A percentile compares a stretch with the other conserved stretches of the same genome.
phyloP scores from a whole-genome alignment of 352 stramenopile species.

The Globisporangium echinulatum region DNA sequence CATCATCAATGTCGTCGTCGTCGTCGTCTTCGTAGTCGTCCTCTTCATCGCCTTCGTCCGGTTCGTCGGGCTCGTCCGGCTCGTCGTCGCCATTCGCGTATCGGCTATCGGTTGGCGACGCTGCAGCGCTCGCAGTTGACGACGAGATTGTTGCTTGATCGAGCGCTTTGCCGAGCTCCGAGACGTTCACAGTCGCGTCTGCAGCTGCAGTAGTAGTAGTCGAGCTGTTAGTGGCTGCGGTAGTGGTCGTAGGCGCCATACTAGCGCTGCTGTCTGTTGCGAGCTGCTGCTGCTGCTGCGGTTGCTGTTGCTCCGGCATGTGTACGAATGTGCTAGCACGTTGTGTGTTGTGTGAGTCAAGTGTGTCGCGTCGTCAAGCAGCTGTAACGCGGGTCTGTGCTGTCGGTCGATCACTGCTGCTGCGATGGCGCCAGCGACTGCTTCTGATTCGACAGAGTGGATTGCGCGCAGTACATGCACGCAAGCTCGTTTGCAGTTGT shows the following conservation, averaged over 20 bases:
- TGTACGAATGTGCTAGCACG: neutral
- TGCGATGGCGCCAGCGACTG: no score
- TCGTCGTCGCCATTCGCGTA: conserved; percentile 7
- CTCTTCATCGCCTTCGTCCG: conserved; percentile 10
- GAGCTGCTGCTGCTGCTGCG: conserved; percentile 3
- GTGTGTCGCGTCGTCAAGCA: neutral
- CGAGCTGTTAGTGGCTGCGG: conserved; percentile 3
- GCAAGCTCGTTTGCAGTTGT: no score
- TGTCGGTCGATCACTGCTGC: no score
- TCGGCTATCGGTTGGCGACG: conserved; percentile 1
- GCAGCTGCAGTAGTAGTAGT: neutral
- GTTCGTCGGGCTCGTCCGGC: conserved; percentile 8
- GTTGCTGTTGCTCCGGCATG: neutral
- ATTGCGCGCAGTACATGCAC: no score
- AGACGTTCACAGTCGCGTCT: conserved; percentile 33
- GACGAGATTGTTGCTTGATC: conserved; percentile 75
- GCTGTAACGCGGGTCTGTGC: no score
- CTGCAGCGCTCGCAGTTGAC: conserved; percentile 7
- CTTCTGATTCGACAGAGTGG: no score
- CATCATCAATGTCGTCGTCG: conserved; percentile 6
- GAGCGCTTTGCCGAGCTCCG: conserved; percentile 67
- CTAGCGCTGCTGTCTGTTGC: no score
- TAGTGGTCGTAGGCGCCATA: neutral
- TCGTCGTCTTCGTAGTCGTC: conserved; percentile 9
- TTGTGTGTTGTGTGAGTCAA: neutral